Base-by-base conservation (phyloP, 257 asterid genomes). In the Solanum clarkiae region DNA sequence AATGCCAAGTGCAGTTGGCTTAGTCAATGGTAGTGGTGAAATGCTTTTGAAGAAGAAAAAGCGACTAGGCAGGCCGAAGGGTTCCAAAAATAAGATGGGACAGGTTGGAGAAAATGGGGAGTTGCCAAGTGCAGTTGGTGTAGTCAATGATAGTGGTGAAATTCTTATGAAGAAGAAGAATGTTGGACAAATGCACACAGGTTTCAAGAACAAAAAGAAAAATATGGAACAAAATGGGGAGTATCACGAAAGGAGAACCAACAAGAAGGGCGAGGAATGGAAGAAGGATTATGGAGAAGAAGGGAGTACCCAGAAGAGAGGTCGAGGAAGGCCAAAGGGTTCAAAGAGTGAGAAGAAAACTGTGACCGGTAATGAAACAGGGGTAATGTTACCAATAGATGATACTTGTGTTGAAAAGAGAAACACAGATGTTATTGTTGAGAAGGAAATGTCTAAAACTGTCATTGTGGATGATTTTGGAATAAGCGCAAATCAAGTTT, bases 31-130 rank as follows among this genome's bases (percentile, higher is more conserved):
- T 11, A 65, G 72, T 55, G 86, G 75, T 5, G 68, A 82, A 62
- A 36, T 51, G 32, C 9, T 63, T 53, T 49, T 16, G 45, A 22
- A 9, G 6, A 83, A 56, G 84, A 82, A 85, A 66, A 90, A 89
- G 66, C 88, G 71, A 83, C 84, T 60, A 53, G 90, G 85, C 42
- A 84, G 93, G 53, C 92, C 90, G 10, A 90, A 88, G 81, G 92
- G 91, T 75, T 88, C 84, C 10, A 83, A 57, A 69, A 86, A 85
- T 57, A 88, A 89, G 84, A 82, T 59, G 84, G 68, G 72, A 69
- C 63, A 82, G 57, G 63, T 60, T 57, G 68, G 74, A 16, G 42
- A 86, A 42, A 86, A 24, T 55, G 83, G 44, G 44, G 53, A 54
- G 45, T 40, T 17, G 13, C 59, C 36, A 45, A 40, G 11, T 77